Evolutionary conservation across 805 yeast species (phyloP), one percentile per base, ranked within the genome.

Genomic region (Starmerella geochares): DNA sequence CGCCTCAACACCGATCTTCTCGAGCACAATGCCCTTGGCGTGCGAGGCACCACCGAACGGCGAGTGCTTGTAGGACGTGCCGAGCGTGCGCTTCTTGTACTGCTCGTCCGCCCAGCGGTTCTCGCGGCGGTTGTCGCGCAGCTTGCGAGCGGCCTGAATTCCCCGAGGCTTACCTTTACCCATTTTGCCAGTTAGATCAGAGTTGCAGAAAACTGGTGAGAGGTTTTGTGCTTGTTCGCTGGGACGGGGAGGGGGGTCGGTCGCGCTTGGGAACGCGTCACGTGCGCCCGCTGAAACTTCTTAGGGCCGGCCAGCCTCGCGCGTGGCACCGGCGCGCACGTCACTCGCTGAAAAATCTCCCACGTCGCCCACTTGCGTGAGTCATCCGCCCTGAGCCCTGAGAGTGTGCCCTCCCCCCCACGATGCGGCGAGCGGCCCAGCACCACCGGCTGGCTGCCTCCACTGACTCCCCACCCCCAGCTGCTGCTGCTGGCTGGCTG

Each of bases 41-140:
- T 92, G 99, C 67, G 98, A 92, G 70, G 99, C 88, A 73, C 97
- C 98, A 76, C 97, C 97, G 72, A 92, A 92, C 76, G 98, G 99
- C 70, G 98, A 92, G 62, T 95, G 92, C 81, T 88, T 92, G 95
- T 83, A 92, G 67, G 96, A 96, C 67, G 99, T 92, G 68, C 98
- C 99, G 73, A 92, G 81, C 72, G 92, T 84, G 83, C 98, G 88
- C 76, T 95, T 78, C 83, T 94, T 94, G 81, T 87, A 94, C 69
- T 86, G 76, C 74, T 83, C 82, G 76, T 92, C 98, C 67, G 99
- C 96, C 99, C 99, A 92, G 80, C 96, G 92, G 87, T 92, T 92
- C 84, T 88, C 88, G 77, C 97, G 90, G 78, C 99, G 88, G 88
- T 86, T 94, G 76, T 83, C 87, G 83, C 98, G 88, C 77, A 92